phyloP scores from a whole-genome alignment of 1,139 yeast genomes.

The Debaryomyces subglobosus region DNA sequence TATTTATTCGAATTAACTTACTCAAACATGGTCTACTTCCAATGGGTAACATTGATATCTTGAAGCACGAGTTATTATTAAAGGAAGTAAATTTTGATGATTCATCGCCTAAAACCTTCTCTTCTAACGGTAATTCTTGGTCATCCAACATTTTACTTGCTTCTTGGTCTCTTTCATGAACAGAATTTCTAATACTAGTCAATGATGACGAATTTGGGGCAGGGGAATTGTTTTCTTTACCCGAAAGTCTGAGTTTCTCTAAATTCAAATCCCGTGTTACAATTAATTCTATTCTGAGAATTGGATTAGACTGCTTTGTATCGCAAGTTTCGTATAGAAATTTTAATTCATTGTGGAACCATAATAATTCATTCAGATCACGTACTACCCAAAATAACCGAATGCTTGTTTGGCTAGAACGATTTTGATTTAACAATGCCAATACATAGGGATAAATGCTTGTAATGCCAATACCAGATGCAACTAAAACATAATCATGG shows the following conservation, averaged over 20 bases:
- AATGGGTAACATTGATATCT: not conserved
- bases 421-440: not conserved
- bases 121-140: not conserved
- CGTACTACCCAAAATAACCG: conserved; percentile 8
- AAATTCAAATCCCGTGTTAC: not conserved
- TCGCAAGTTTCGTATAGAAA: conserved; percentile 1
- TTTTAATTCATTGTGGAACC: conserved; percentile 9
- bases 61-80: not conserved
- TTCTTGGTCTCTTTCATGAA: not conserved
- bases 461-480: conserved; percentile 5
- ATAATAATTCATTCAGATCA: conserved; percentile 2
- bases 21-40: conserved; percentile 3
- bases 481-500: not conserved
- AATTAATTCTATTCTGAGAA: not conserved
- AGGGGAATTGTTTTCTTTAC: not conserved
- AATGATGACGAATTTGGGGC: not conserved
- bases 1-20: not conserved
- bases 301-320: not conserved
- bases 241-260: not conserved
- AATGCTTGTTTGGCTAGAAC: not conserved
- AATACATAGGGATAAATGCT: conserved; percentile 1
- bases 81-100: not conserved
- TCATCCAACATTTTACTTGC: not conserved
- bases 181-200: not conserved
- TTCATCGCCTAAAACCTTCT: not conserved